Percentiles rank a stretch among this genome's conserved stretches.
phyloP scores from a whole-genome alignment of 768 basidiomycete genomes.

The Rhizopogon sp. region DNA sequence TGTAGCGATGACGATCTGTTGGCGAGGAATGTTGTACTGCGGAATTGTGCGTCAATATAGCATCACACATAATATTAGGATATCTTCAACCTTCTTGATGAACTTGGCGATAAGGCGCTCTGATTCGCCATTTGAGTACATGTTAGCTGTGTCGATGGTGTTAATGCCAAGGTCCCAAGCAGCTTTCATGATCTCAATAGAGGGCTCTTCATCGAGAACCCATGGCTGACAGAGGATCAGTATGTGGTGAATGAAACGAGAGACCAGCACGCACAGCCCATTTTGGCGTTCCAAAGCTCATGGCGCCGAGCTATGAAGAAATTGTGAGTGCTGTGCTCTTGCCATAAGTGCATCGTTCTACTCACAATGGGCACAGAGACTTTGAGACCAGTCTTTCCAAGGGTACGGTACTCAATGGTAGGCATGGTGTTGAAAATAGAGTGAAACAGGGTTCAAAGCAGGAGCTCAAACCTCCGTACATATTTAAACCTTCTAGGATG shows the following conservation, averaged over 20 bases:
- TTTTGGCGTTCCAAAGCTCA: constrained; percentile 21
- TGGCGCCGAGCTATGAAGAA: constrained; percentile 19
- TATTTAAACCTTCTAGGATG: not conserved
- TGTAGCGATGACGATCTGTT: constrained; percentile 26
- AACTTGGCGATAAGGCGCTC: constrained; percentile 34
- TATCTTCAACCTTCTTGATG: constrained; percentile 23
- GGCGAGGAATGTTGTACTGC: constrained; percentile 28
- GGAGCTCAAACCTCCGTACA: not conserved
- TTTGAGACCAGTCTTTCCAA: constrained; percentile 27
- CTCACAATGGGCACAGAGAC: constrained; percentile 31
- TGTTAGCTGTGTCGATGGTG: constrained; percentile 36
- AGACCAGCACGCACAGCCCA: constrained; percentile 17
- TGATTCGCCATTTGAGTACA: constrained; percentile 32
- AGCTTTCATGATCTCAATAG: constrained; percentile 29
- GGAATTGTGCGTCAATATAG: not conserved
- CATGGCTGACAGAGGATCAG: constrained; percentile 11
- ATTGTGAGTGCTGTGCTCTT: not conserved
- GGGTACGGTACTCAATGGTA: constrained; percentile 23
- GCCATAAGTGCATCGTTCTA: not conserved
- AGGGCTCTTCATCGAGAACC: constrained; percentile 24
- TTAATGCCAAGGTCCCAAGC: constrained; percentile 37
- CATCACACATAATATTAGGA: not conserved
- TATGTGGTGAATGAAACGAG: not conserved
- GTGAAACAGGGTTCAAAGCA: not conserved
- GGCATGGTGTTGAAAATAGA: constrained; percentile 6